Base-by-base conservation (phyloP, 805 yeast species). In the Kodamaea hsintzibuensis region DNA sequence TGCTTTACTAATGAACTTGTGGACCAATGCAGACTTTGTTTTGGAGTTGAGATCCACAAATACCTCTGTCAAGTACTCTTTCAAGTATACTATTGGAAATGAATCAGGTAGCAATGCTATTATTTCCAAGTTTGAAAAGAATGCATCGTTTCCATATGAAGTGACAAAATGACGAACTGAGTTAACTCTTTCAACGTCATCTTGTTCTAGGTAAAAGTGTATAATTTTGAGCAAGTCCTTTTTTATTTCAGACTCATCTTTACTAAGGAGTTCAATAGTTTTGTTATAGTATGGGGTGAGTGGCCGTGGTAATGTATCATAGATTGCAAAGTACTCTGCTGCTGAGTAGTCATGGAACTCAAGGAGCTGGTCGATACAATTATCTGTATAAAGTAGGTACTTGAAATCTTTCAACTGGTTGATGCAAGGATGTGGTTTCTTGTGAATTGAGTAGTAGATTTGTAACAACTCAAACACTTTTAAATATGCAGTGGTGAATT, bases 401-500 rank as follows among this genome's bases (percentile, higher is more conserved):
- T 18, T 18, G 16, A 42, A 47, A 40, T 40, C 25, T 16, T 40
- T 40, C 25, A 40, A 40, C 44, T 19, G 44, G 5, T 13, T 17
- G 25, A 40, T 40, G 25, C 44, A 40, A 40, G 19, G 19, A 19
- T 40, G 44, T 17, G 44, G 44, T 40, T 40, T 40, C 19, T 40
- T 40, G 25, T 40, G 44, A 40, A 9, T 40, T 7, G 44, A 40
- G 51, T 25, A 6, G 33, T 38, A 14, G 30, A 13, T 16, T n/a
- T 64, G 53, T 8, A 70, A 52, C 30, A 75, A 57, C 57, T 76
- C 79, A 51, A 56, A 71, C 1, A 70, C 55, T 51, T 76, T 74
- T 25, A 73, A 54, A 49, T 74, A 75, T 7, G 65, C 47, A 9
- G 55, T 61, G 9, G 69, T 55, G 27, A 73, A 65, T 1, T 61